phyloP scores from a whole-genome alignment of 2,329 filamentous ascomycete genomes.

The Talaromyces sp. region DNA sequence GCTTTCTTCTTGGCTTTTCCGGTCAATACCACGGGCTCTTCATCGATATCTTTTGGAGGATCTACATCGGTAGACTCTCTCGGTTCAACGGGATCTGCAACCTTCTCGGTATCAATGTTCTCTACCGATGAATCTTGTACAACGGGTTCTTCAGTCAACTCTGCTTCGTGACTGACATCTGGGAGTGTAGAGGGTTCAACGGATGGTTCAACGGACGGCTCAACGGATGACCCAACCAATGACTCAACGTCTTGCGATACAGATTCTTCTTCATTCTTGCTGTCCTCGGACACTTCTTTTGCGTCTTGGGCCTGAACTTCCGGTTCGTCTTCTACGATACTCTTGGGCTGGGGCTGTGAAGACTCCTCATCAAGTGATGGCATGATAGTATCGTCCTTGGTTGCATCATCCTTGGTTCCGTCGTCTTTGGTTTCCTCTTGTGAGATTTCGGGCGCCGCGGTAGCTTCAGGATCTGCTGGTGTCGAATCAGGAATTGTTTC shows the following conservation, averaged over 20 bases:
- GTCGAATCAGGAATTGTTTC: neutral
- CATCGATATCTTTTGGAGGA: neutral
- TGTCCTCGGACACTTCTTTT: slow-evolving; percentile 34
- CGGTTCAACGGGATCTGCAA: neutral
- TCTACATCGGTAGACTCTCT: neutral
- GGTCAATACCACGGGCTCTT: neutral
- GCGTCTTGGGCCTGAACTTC: slow-evolving; percentile 9
- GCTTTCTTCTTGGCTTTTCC: slow-evolving; percentile 18
- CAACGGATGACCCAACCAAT: neutral
- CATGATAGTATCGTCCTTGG: neutral
- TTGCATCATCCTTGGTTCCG: neutral
- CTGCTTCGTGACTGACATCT: neutral
- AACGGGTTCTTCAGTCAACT: neutral
- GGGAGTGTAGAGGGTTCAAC: neutral
- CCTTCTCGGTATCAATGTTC: neutral
- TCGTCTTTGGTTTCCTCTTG: neutral
- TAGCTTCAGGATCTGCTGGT: neutral
- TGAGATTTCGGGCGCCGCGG: neutral
- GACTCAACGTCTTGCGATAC: slow-evolving; percentile 2
- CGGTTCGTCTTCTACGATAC: neutral
- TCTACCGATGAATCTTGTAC: neutral
- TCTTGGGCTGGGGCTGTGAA: neutral
- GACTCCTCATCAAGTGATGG: neutral
- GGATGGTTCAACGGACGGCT: neutral
- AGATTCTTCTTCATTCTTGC: slow-evolving; percentile 18